Evolutionary conservation across 306 rosid species (phyloP), one percentile per base, ranked within the genome.

Genomic region (Quillaja saponaria): DNA sequence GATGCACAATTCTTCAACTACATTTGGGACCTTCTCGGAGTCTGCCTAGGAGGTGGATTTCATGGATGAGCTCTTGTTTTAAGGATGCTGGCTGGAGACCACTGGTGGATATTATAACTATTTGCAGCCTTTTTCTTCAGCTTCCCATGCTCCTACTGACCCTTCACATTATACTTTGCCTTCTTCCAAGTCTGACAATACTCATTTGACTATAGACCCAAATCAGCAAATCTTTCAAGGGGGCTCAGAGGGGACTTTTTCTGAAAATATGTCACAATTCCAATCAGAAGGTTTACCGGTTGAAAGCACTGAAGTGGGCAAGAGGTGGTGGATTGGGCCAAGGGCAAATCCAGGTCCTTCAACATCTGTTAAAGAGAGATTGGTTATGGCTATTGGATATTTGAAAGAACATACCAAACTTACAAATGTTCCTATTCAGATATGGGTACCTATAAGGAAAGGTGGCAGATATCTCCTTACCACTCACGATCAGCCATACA

Each of bases 11-110:
- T 50, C 62, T 19, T 34, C 37, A 0, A 2, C 61, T 12, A 33
- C 45, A 7, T 57, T n/a, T 31, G 76, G 75, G 13, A 34, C 16
- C 64, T 12, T 74, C 19, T 34, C 58, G 6, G 61, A 19, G 8
- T 39, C 64, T 2, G 12, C 10, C 8, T 14, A 39, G 18, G 69
- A 49, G 47, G 57, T n/a, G 33, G 80, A 66, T 10, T 56, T 69
- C 63, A 49, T 76, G 12, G 82, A 76, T 34, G 87, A 82, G 34
- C 57, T 78, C 15, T 58, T 78, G 14, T 51, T 16, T 7, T 64
- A 82, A 13, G 84, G 87, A 9, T 76, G 84, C 41, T 82, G 84
- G 87, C 53, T 79, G 40, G 82, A 82, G 62, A 77, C 73, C 6
- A 67, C 70, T 20, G 59, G 46, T 1, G 69, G 38, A n/a, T 59